These are phyloP conservation scores for Arabis hirsuta DNA, from an alignment of 345 rosid species.

Conservation along the genomic window DNA sequence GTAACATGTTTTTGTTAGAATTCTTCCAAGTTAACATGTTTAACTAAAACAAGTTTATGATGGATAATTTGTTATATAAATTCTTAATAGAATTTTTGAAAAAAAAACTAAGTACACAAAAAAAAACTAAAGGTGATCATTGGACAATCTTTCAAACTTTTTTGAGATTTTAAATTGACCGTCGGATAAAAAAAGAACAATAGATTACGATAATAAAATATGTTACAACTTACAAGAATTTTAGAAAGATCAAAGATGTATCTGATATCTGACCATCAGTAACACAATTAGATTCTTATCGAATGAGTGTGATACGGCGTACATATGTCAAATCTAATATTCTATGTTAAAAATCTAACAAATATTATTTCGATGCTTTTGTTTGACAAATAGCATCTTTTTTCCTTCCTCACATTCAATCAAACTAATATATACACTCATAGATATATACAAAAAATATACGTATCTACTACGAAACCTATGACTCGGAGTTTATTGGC, in stretches of 20 bases:
- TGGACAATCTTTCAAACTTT: background rate
- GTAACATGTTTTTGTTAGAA: too few relatives aligned
- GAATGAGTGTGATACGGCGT: constrained; percentile 8
- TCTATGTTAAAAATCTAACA: background rate
- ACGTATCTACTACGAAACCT: background rate
- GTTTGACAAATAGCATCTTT: background rate
- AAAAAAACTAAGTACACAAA: background rate
- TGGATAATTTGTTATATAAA: too few relatives aligned
- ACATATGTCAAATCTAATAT: constrained; percentile 23
- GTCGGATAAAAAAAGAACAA: background rate
- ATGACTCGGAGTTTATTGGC: background rate
- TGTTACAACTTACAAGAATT: background rate
- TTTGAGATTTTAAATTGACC: background rate
- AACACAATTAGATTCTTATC: constrained; percentile 27
- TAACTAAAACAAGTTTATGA: too few relatives aligned
- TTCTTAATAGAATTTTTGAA: background rate
- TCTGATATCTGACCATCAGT: constrained; percentile 25
- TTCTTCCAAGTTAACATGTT: too few relatives aligned
- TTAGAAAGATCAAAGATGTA: constrained; percentile 25
- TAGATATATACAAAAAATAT: background rate
- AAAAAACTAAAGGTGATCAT: background rate
- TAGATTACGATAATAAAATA: too few relatives aligned
- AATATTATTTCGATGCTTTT: background rate
- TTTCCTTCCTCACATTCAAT: background rate
- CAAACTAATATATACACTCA: background rate